Percentiles rank a stretch among this genome's conserved stretches.
Conservation (phyloP, 495 filamentous ascomycete species). For the Talaromyces nanjingensis region DNA sequence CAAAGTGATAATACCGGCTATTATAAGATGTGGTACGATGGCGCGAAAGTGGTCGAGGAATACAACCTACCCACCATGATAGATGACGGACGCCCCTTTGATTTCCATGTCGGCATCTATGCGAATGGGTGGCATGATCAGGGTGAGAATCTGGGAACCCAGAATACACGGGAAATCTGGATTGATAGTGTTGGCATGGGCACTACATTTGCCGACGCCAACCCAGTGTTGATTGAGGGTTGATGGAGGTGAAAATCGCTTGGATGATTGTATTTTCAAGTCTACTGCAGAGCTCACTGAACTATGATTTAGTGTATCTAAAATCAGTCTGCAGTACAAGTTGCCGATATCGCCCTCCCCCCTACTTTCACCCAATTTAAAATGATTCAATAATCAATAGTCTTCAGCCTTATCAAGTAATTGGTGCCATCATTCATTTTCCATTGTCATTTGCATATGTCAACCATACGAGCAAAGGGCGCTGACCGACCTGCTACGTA, state of each 20-base stretch:
- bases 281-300: neutral
- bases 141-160: slow-evolving; percentile 31
- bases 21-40: slow-evolving; percentile 47
- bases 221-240: slow-evolving; percentile 14
- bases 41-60: slow-evolving; percentile 37
- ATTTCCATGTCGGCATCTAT: slow-evolving; percentile 49
- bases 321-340: too few relatives aligned
- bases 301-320: too few relatives aligned
- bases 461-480: too few relatives aligned
- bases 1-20: slow-evolving; percentile 37
- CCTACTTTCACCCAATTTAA: too few relatives aligned
- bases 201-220: slow-evolving; percentile 40
- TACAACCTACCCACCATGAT: slow-evolving; percentile 39
- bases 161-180: slow-evolving; percentile 44
- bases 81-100: slow-evolving; percentile 35
- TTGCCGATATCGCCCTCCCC: too few relatives aligned
- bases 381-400: too few relatives aligned
- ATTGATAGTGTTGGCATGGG: slow-evolving; percentile 47
- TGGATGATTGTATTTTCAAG: neutral
- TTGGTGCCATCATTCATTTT: too few relatives aligned
- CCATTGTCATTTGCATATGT: too few relatives aligned
- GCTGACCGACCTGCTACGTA: too few relatives aligned
- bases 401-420: too few relatives aligned
- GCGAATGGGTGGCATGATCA: slow-evolving; percentile 52
- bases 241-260: neutral